A percentile compares a stretch with the other conserved stretches of the same genome.
phyloP scores from a whole-genome alignment of 441 rosid species.

The Populus hybrid region DNA sequence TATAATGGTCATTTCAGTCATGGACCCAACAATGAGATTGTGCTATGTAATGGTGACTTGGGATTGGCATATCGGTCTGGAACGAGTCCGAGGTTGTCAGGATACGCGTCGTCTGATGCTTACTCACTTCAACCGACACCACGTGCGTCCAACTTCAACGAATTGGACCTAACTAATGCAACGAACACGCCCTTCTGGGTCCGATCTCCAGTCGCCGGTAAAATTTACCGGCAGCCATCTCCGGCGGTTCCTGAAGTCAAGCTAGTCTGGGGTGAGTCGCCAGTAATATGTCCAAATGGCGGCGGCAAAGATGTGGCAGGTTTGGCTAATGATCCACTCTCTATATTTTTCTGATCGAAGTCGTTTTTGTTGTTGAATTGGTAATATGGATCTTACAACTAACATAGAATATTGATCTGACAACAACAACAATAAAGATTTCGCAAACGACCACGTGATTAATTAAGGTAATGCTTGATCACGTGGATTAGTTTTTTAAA shows the following conservation, averaged over 20 bases:
- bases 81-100: constrained; percentile 61
- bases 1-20: constrained; percentile 8
- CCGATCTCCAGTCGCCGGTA: constrained; percentile 56
- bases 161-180: constrained; percentile 40
- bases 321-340: constrained; percentile 20
- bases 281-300: constrained; percentile 24
- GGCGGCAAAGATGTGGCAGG: constrained; percentile 43
- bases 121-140: constrained; percentile 83
- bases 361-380: not conserved
- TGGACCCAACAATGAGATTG: constrained; percentile 31
- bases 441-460: too few relatives aligned
- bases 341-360: not conserved
- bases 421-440: too few relatives aligned
- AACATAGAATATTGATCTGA: not conserved
- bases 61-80: constrained; percentile 47
- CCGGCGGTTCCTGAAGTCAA: constrained; percentile 39
- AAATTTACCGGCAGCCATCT: constrained; percentile 46
- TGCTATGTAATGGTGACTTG: constrained; percentile 47
- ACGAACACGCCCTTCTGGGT: constrained; percentile 55
- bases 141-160: constrained; percentile 69
- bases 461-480: too few relatives aligned
- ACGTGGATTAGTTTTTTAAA: too few relatives aligned
- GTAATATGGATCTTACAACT: not conserved
- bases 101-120: constrained; percentile 72
- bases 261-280: constrained; percentile 56